Percentiles rank a stretch among this genome's conserved stretches.
Conservation (phyloP, 2,329 filamentous ascomycete genomes). For the Fusarium sp. region DNA sequence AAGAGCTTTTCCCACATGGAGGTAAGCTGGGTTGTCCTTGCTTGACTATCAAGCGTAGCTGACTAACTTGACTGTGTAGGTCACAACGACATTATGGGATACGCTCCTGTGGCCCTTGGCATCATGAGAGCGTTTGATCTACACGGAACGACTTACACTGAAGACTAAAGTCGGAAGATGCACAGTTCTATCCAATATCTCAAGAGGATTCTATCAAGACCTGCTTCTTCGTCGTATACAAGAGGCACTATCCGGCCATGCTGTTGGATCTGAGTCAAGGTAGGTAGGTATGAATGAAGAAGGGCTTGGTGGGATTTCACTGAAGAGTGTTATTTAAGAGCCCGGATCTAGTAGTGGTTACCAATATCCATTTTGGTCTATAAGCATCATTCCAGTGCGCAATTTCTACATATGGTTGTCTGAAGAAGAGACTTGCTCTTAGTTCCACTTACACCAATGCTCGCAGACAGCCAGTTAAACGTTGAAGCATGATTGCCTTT, state of each 20-base stretch:
- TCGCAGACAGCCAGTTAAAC: background rate
- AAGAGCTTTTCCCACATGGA: slow-evolving; percentile 66
- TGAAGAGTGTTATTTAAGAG: background rate
- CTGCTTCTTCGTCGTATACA: background rate
- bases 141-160: slow-evolving; percentile 46
- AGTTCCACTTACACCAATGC: background rate
- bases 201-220: background rate
- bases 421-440: background rate
- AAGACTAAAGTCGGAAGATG: slow-evolving; percentile 8
- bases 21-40: slow-evolving; percentile 54
- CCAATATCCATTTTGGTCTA: background rate
- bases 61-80: slow-evolving; percentile 55
- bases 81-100: slow-evolving; percentile 77
- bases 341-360: background rate
- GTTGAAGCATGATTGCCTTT: background rate
- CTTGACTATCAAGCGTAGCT: background rate
- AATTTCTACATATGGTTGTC: background rate
- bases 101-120: slow-evolving; percentile 71
- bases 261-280: background rate
- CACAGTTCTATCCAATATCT: background rate
- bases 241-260: background rate
- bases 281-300: background rate
- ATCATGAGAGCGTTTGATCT: slow-evolving; percentile 73
- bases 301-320: background rate
- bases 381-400: background rate